Evolutionary conservation across 441 rosid species (phyloP).

Genomic region (Syzygium malaccense): DNA sequence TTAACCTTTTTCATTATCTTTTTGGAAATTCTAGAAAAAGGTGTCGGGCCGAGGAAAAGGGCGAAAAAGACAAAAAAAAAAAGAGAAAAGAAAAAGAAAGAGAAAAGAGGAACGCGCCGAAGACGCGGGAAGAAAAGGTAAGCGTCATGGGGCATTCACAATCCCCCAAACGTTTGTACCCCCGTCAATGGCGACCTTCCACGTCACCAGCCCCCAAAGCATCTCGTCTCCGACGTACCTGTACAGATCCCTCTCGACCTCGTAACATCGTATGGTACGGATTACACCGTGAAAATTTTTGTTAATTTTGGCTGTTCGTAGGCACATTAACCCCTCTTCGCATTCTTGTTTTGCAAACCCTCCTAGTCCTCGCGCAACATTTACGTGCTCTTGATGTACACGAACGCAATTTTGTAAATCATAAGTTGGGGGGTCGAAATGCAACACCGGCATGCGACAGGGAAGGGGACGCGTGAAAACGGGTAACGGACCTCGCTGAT

Average conservation of each 20-base stretch:
- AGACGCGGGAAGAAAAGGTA: not conserved
- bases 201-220: not conserved
- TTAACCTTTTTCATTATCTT: not conserved
- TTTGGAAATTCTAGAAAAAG: not conserved
- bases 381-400: too few relatives aligned
- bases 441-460: not conserved
- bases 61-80: not conserved
- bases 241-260: not conserved
- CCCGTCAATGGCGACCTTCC: not conserved
- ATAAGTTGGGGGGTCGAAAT: too few relatives aligned
- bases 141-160: not conserved
- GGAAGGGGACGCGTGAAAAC: not conserved
- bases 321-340: not conserved
- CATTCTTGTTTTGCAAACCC: rapidly evolving
- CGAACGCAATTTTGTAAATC: too few relatives aligned
- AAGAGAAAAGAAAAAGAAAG: not conserved
- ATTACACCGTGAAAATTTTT: rapidly evolving
- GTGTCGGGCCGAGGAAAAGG: not conserved
- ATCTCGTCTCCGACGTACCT: not conserved
- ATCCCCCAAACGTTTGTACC: not conserved
- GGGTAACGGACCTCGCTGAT: not conserved
- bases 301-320: rapidly evolving
- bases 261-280: not conserved
- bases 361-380: too few relatives aligned
- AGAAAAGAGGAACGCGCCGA: not conserved